Conservation (phyloP, 2,329 filamentous ascomycete genomes). For the Fusarium papillatum region DNA sequence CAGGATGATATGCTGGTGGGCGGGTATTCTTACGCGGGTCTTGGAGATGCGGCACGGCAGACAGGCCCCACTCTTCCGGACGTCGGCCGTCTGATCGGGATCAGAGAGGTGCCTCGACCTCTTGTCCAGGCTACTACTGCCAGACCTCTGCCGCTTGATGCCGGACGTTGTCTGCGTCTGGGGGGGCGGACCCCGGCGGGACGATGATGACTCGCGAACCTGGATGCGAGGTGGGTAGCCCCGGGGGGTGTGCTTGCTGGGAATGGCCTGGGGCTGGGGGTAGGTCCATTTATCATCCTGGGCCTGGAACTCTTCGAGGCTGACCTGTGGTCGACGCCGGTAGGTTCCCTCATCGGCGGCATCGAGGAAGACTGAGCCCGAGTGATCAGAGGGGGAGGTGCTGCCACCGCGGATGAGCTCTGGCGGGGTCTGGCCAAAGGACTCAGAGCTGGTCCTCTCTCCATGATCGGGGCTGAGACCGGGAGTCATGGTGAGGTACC, state of each 20-base stretch:
- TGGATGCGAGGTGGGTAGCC: conserved; percentile 50
- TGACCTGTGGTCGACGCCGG: conserved; percentile 46
- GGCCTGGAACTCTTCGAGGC: conserved; percentile 51
- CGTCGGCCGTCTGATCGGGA: conserved; percentile 61
- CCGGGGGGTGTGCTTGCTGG: conserved; percentile 47
- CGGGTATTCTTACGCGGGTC: conserved; percentile 57
- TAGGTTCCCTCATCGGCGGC: conserved; percentile 43
- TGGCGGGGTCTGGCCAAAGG: conserved; percentile 54
- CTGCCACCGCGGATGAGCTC: conserved; percentile 54
- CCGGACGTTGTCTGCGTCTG: conserved; percentile 37
- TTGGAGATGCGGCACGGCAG: conserved; percentile 63
- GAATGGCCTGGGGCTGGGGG: conserved; percentile 52
- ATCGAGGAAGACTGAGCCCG: conserved; percentile 51
- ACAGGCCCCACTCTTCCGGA: conserved; percentile 63
- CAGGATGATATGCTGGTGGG: conserved; percentile 17
- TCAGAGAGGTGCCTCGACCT: conserved; percentile 54
- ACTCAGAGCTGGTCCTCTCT: conserved; percentile 50
- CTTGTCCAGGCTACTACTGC: conserved; percentile 48
- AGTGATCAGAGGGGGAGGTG: conserved; percentile 56
- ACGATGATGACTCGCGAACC: conserved; percentile 46
- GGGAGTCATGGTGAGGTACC: conserved; percentile 52
- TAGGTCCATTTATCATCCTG: conserved; percentile 58
- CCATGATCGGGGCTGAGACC: conserved; percentile 50
- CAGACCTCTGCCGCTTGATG: conserved; percentile 53
- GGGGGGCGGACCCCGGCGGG: conserved; percentile 32